Conservation (phyloP, 371 early-diverging fungal species). For the Mortierella polycephala region DNA sequence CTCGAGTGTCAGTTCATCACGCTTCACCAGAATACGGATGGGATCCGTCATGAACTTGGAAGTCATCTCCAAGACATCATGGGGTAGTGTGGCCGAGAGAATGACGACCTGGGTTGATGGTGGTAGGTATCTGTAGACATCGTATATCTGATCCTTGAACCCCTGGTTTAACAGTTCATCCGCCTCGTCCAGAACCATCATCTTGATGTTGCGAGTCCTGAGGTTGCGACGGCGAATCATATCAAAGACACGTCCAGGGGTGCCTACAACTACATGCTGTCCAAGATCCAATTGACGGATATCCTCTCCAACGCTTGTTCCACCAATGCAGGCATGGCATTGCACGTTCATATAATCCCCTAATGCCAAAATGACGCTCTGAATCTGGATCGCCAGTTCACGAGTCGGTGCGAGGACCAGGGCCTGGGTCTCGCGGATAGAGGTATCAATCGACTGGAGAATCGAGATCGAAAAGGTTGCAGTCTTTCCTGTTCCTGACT, state of each 20-base stretch:
- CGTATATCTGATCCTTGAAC: constrained; percentile 99
- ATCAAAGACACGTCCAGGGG: constrained; percentile 99
- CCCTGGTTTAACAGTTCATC: constrained; percentile 98
- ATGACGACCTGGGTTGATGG: constrained; percentile 98
- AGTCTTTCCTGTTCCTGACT: constrained; percentile 99
- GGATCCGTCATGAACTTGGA: constrained; percentile 98
- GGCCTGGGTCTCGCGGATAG: constrained; percentile 91
- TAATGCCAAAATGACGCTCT: constrained; percentile 91
- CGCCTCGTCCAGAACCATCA: constrained; percentile 99
- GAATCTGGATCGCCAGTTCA: constrained; percentile 98
- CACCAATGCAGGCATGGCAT: constrained; percentile 98
- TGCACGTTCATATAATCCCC: constrained; percentile 95
- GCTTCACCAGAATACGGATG: constrained; percentile 98
- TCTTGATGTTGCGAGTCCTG: constrained; percentile 90
- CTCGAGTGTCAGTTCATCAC: constrained; percentile 99
- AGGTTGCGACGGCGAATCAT: constrained; percentile 95
- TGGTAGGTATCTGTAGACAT: constrained; percentile 95
- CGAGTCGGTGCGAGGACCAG: constrained; percentile 99
- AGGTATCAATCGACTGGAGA: constrained; percentile 93
- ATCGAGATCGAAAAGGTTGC: constrained; percentile 99
- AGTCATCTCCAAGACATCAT: constrained; percentile 97
- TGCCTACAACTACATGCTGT: constrained; percentile 97
- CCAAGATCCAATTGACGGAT: constrained; percentile 88
- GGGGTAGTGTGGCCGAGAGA: constrained; percentile 97
- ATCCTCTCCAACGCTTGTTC: constrained; percentile 93